These are phyloP conservation scores for Sanguinoderma infundibulare DNA, from an alignment of 1,284 basidiomycete species.

Conservation along the genomic window DNA sequence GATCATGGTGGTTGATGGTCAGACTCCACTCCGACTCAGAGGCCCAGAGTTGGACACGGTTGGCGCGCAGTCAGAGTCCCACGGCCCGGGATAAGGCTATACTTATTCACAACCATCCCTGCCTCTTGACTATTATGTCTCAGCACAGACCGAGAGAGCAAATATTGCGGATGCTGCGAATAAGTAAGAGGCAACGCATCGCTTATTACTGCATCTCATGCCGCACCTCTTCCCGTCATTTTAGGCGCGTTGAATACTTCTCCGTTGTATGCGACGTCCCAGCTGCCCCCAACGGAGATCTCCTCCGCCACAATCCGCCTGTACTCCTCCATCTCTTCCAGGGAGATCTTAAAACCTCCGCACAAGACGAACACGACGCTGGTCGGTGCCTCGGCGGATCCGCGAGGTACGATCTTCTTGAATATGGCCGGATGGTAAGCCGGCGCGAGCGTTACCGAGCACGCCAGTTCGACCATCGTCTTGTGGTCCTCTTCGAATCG, in stretches of 20 bases:
- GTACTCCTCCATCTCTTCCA: conserved; percentile 56
- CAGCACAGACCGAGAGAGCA: too few species aligned
- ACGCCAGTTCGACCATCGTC: conserved; percentile 72
- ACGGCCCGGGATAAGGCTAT: too few species aligned
- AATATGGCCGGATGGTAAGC: conserved; percentile 66
- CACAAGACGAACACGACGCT: conserved; percentile 69
- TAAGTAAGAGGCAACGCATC: too few species aligned
- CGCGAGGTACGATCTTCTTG: conserved; percentile 47
- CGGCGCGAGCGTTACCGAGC: conserved; percentile 67
- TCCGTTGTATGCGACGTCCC: conserved; percentile 48
- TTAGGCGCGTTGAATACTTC: conserved; percentile 9
- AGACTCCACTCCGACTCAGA: too few species aligned
- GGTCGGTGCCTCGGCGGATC: conserved; percentile 30
- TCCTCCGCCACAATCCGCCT: conserved; percentile 42
- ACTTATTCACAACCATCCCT: too few species aligned
- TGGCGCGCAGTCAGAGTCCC: too few species aligned
- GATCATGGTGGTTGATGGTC: too few species aligned
- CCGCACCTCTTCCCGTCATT: too few species aligned
- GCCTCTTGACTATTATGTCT: too few species aligned
- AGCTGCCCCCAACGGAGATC: conserved; percentile 31
- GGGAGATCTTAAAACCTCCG: conserved; percentile 71
- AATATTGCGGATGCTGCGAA: too few species aligned
- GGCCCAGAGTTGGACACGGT: too few species aligned
- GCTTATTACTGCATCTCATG: too few species aligned
- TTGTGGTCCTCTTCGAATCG: conserved; percentile 70